A percentile compares a stretch with the other conserved stretches of the same genome.
phyloP scores from a whole-genome alignment of 331 rosid genomes.

The Acacia concinna region DNA sequence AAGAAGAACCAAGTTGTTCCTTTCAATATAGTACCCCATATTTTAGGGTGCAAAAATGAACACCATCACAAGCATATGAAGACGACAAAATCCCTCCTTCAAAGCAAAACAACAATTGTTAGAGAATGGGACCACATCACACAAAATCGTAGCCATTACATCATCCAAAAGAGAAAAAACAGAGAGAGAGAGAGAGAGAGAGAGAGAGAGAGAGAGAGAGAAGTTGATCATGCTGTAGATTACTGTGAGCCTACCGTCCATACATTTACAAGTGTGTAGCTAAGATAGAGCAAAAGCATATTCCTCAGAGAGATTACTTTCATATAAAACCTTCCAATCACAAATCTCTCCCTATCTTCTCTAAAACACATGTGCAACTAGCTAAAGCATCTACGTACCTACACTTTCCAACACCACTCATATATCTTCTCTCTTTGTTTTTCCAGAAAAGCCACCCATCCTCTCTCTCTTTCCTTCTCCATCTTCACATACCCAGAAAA shows the following conservation, averaged over 20 bases:
- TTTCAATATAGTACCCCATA: background rate
- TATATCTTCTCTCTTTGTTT: background rate
- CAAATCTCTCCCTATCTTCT: slow-evolving; percentile 20
- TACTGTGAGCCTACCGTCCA: slow-evolving; percentile 30
- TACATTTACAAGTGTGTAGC: slow-evolving; percentile 27
- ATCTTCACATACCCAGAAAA: background rate
- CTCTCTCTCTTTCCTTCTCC: background rate
- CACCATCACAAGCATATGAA: background rate
- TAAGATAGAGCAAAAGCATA: background rate
- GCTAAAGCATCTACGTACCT: background rate
- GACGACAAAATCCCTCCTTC: background rate
- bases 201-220: background rate
- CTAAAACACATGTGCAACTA: background rate
- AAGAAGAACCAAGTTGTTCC: background rate
- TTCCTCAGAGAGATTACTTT: background rate
- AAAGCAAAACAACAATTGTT: background rate
- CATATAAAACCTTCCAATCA: slow-evolving; percentile 17
- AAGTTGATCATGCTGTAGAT: slow-evolving; percentile 27
- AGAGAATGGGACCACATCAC: slow-evolving; percentile 2
- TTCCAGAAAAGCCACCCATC: background rate
- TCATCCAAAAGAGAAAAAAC: background rate
- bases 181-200: background rate
- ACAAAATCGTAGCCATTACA: background rate
- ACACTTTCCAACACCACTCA: background rate
- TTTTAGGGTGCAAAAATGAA: background rate